phyloP scores from a whole-genome alignment of 495 filamentous ascomycete genomes.

The Sporormia fimetaria region DNA sequence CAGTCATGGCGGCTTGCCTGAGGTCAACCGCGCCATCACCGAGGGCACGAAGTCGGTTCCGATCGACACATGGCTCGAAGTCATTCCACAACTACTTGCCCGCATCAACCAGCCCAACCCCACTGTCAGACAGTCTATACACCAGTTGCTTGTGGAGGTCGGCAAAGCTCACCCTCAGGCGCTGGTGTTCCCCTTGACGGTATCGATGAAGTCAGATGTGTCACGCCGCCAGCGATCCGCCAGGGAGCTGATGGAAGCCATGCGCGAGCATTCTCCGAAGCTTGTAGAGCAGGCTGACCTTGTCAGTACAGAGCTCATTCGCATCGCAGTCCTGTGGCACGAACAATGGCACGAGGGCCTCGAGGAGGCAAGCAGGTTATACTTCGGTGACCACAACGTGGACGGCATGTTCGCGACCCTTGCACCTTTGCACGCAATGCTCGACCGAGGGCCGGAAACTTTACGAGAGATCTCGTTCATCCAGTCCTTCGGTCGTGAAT shows the following conservation, averaged over 20 bases:
- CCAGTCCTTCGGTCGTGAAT: constrained; percentile 92
- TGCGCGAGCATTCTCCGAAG: constrained; percentile 88
- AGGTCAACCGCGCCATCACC: constrained; percentile 76
- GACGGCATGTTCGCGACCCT: constrained; percentile 93
- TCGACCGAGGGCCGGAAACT: constrained; percentile 84
- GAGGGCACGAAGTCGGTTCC: constrained; percentile 85
- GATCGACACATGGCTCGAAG: constrained; percentile 95
- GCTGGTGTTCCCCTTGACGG: constrained; percentile 97
- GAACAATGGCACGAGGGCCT: constrained; percentile 98
- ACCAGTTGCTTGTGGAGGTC: constrained; percentile 81
- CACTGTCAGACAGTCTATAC: constrained; percentile 75
- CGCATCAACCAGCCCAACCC: constrained; percentile 91
- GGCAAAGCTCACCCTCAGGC: constrained; percentile 91
- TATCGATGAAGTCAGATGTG: constrained; percentile 89
- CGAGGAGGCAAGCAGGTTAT: constrained; percentile 81
- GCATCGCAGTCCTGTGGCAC: constrained; percentile 95
- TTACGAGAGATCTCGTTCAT: constrained; percentile 92
- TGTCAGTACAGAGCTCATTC: constrained; percentile 88
- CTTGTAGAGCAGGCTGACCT: constrained; percentile 91
- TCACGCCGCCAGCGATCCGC: constrained; percentile 73
- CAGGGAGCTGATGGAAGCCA: constrained; percentile 87
- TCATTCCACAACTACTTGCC: constrained; percentile 94
- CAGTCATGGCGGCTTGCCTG: constrained; percentile 72
- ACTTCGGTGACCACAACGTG: constrained; percentile 91
- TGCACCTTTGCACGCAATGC: constrained; percentile 78